Evolutionary conservation across 495 filamentous ascomycete genomes (phyloP).

Genomic region (Apodospora peruviana): DNA sequence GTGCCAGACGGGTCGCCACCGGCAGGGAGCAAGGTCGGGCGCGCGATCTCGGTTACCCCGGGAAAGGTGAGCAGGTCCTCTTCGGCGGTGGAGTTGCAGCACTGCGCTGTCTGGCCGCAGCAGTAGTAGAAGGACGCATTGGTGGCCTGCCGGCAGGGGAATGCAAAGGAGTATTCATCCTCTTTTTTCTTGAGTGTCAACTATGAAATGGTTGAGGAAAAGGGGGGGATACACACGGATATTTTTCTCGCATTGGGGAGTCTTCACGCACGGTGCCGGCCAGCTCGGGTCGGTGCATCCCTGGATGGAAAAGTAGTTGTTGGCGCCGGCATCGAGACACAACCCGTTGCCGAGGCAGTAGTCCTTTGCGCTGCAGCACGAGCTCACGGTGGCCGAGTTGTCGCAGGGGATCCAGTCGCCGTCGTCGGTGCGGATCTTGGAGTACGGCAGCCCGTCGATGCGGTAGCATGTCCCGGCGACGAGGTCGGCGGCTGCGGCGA

Average conservation of each 20-base stretch:
- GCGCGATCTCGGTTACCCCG: constrained; percentile 4
- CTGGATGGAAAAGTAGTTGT: constrained; percentile 15
- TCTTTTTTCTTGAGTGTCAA: neutral
- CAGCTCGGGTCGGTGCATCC: constrained; percentile 17
- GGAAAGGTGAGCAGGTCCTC: constrained; percentile 1
- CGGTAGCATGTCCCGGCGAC: constrained; percentile 4
- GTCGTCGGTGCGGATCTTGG: constrained; percentile 9
- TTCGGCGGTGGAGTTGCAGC: constrained; percentile 6
- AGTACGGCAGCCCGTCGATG: constrained; percentile 2
- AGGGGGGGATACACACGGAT: neutral
- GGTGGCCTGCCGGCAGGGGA: constrained; percentile 5
- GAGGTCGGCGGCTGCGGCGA: neutral
- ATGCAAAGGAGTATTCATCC: constrained; percentile 7
- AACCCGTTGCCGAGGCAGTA: constrained; percentile 17
- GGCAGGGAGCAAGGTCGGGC: neutral
- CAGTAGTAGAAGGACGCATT: constrained; percentile 13
- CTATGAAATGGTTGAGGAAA: neutral
- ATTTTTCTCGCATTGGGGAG: constrained; percentile 3
- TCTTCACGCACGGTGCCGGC: constrained; percentile 6
- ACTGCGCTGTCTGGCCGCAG: constrained; percentile 8
- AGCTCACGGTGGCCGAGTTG: constrained; percentile 3
- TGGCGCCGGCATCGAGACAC: constrained; percentile 13
- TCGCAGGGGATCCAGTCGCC: constrained; percentile 13
- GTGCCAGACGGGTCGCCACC: neutral
- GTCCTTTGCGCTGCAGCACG: constrained; percentile 15